Conservation (phyloP, 805 yeast genomes). For the Wickerhamiella qilinensis region DNA sequence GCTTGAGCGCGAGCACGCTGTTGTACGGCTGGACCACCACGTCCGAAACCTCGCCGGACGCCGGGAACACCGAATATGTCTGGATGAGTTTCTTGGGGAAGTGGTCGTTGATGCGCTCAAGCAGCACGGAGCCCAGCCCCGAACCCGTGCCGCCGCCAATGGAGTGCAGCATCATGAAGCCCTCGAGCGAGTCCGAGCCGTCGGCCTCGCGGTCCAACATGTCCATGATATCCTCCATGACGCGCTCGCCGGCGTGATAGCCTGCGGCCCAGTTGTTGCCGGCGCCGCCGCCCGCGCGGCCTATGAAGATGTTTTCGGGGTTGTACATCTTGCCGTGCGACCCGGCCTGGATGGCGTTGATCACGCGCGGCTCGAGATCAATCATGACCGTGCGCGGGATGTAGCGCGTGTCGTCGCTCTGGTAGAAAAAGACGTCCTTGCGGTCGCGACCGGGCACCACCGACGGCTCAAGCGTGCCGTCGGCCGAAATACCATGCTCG, state of each 20-base stretch:
- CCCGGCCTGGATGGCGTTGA: slow-evolving; percentile 41
- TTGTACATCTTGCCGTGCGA: slow-evolving; percentile 51
- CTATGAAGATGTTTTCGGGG: slow-evolving; percentile 63
- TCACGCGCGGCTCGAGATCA: slow-evolving; percentile 77
- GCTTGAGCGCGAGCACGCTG: slow-evolving; percentile 61
- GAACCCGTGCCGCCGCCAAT: slow-evolving; percentile 99
- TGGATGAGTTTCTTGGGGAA: slow-evolving; percentile 70
- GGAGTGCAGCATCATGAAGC: slow-evolving; percentile 81
- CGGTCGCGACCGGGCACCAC: slow-evolving; percentile 41
- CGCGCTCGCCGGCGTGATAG: slow-evolving; percentile 51
- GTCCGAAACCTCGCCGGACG: slow-evolving; percentile 64
- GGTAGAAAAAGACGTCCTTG: slow-evolving; percentile 69
- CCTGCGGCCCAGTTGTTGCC: slow-evolving; percentile 96
- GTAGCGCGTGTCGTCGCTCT: slow-evolving; percentile 56
- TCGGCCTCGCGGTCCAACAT: slow-evolving; percentile 83
- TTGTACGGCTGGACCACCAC: slow-evolving; percentile 98
- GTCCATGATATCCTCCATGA: slow-evolving; percentile 60
- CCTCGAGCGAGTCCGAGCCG: slow-evolving; percentile 74
- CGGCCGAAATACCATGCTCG: slow-evolving; percentile 71
- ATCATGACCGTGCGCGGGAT: slow-evolving; percentile 78
- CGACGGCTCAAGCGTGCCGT: slow-evolving; percentile 35
- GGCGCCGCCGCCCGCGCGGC: slow-evolving; percentile 80
- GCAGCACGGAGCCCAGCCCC: slow-evolving; percentile 72
- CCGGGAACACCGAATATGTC: slow-evolving; percentile 79
- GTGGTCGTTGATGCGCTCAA: slow-evolving; percentile 66